Percentiles rank a stretch among this genome's conserved stretches.
phyloP scores from a whole-genome alignment of 2,329 filamentous ascomycete genomes.

The Paradendryphiella salina region DNA sequence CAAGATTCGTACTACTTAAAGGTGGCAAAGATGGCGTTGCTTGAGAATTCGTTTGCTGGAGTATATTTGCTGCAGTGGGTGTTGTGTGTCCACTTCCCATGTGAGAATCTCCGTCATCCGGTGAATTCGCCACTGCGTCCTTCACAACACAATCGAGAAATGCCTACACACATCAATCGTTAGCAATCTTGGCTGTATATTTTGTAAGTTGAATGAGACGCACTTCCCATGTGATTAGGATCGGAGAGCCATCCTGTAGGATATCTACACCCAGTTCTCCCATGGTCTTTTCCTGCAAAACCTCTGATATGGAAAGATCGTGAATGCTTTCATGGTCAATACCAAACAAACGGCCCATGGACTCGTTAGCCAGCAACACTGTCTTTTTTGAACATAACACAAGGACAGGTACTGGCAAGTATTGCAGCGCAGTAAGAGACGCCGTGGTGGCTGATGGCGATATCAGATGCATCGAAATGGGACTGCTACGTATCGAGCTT shows the following conservation, averaged over 20 bases:
- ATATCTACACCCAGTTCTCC: slow-evolving; percentile 74
- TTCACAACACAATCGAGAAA: slow-evolving; percentile 52
- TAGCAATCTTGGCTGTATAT: not conserved
- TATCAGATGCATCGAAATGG: slow-evolving; percentile 36
- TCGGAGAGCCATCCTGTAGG: slow-evolving; percentile 64
- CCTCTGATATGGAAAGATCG: slow-evolving; percentile 57
- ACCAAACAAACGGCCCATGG: slow-evolving; percentile 70
- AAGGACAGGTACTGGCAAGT: slow-evolving; percentile 71
- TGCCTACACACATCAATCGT: slow-evolving; percentile 33
- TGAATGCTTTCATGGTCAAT: slow-evolving; percentile 54
- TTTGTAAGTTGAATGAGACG: slow-evolving; percentile 7
- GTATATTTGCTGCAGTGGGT: slow-evolving; percentile 27
- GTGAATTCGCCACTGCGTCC: slow-evolving; percentile 32
- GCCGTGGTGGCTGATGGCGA: slow-evolving; percentile 37
- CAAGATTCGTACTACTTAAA: slow-evolving; percentile 44
- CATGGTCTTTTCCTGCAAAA: slow-evolving; percentile 66
- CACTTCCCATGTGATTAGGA: slow-evolving; percentile 57
- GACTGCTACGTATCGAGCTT: slow-evolving; percentile 39
- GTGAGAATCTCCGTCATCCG: slow-evolving; percentile 17
- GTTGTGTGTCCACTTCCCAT: slow-evolving; percentile 35
- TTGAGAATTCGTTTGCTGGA: slow-evolving; percentile 8
- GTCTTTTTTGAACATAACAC: slow-evolving; percentile 71
- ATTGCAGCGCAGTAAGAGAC: slow-evolving; percentile 63
- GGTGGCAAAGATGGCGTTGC: slow-evolving; percentile 21
- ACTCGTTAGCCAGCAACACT: slow-evolving; percentile 73